Evolutionary conservation across 169 alveolate genomes (phyloP).

Genomic region (Plasmodium gaboni): DNA sequence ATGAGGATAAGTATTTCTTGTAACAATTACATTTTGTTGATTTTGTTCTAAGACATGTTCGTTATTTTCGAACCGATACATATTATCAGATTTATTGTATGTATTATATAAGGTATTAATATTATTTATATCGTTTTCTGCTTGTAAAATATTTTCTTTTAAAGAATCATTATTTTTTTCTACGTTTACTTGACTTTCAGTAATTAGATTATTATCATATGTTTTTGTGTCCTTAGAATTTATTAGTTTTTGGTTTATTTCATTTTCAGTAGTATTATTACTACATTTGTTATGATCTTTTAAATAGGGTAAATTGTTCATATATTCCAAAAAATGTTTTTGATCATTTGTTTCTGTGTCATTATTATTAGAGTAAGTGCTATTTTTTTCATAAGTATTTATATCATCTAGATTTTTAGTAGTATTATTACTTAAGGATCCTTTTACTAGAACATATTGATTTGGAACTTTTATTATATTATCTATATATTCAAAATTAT

Average conservation of each 20-base stretch:
- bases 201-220: background rate
- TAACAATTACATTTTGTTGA: slow-evolving; percentile 1
- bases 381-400: slow-evolving; percentile 16
- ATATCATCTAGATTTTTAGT: background rate
- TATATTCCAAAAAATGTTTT: slow-evolving; percentile 2
- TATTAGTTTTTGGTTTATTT: slow-evolving; percentile 7
- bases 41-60: background rate
- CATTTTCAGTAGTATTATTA: slow-evolving; percentile 10
- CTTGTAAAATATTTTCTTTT: no score
- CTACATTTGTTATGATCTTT: background rate
- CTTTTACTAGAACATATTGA: background rate
- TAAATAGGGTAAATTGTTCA: background rate
- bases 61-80: background rate
- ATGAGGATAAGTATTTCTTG: slow-evolving; percentile 4
- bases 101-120: background rate
- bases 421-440: background rate
- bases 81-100: background rate
- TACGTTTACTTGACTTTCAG: slow-evolving; percentile 11
- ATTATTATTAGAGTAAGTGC: background rate
- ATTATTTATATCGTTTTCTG: background rate
- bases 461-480: background rate
- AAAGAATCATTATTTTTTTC: background rate
- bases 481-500: background rate
- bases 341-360: background rate
- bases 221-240: slow-evolving; percentile 7